Evolutionary conservation across 108 stramenopile genomes (phyloP).

Genomic region (Nitzschia putrida): DNA sequence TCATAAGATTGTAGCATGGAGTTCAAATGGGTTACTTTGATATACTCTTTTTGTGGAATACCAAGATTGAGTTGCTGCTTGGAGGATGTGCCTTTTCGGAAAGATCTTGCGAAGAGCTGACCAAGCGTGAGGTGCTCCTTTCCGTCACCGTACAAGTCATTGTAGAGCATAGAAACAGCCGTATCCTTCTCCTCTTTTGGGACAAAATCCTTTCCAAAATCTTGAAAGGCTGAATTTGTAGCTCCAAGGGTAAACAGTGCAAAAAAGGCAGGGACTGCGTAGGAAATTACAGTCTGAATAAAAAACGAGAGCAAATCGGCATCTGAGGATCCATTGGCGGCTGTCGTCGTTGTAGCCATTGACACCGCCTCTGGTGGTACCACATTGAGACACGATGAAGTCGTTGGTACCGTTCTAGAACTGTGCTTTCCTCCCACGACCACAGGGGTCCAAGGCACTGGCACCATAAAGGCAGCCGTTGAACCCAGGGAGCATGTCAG

Average conservation of each 20-base stretch:
- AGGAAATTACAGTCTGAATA: slow-evolving; percentile 45
- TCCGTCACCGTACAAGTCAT: slow-evolving; percentile 68
- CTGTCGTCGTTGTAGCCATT: no score
- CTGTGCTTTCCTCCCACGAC: no score
- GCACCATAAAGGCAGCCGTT: no score
- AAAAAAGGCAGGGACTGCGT: slow-evolving; percentile 51
- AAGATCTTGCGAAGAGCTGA: slow-evolving; percentile 3
- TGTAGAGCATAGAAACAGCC: slow-evolving; percentile 70
- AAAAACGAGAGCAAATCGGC: slow-evolving; percentile 25
- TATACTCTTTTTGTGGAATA: slow-evolving; percentile 59
- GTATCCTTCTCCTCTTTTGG: slow-evolving; percentile 28
- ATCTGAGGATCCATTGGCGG: no score
- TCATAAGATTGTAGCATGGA: slow-evolving; percentile 67
- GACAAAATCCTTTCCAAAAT: neutral
- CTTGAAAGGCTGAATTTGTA: slow-evolving; percentile 22
- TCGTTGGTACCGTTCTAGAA: no score
- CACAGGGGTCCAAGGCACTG: no score
- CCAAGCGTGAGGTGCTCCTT: slow-evolving; percentile 6
- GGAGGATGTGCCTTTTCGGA: slow-evolving; percentile 3
- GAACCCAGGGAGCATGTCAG: no score
- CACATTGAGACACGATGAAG: no score
- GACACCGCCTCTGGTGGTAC: no score
- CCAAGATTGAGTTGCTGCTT: slow-evolving; percentile 60
- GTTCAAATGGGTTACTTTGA: slow-evolving; percentile 74
- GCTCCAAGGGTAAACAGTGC: slow-evolving; percentile 40